Evolutionary conservation across 2,329 filamentous ascomycete species (phyloP).

Genomic region (Pseudomassariella vexata): DNA sequence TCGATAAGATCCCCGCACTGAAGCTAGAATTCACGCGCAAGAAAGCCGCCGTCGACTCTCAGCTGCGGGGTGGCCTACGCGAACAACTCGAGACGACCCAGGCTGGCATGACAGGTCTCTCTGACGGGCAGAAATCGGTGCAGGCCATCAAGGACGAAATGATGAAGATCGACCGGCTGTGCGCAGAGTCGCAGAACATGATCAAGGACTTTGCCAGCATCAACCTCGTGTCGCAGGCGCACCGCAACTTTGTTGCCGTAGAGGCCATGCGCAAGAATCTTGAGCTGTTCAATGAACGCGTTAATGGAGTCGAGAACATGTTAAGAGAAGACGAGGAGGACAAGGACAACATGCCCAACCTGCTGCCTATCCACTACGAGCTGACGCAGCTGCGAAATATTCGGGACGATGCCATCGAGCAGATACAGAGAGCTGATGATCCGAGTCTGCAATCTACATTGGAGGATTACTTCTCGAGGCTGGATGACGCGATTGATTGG

Average conservation of each 20-base stretch:
- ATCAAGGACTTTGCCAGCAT: constrained; percentile 94
- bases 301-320: constrained; percentile 71
- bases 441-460: constrained; percentile 72
- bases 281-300: constrained; percentile 75
- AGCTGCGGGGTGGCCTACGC: constrained; percentile 80
- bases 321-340: constrained; percentile 80
- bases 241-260: constrained; percentile 92
- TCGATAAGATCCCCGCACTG: constrained; percentile 88
- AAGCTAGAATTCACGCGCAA: constrained; percentile 93
- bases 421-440: constrained; percentile 77
- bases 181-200: constrained; percentile 95
- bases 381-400: constrained; percentile 90
- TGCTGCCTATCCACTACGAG: constrained; percentile 85
- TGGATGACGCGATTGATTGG: constrained; percentile 86
- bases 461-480: constrained; percentile 79
- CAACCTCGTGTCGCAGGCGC: constrained; percentile 86
- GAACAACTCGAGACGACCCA: constrained; percentile 95
- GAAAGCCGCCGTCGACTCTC: constrained; percentile 84
- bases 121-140: constrained; percentile 86
- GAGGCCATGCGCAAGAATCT: constrained; percentile 90
- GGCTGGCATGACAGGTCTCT: constrained; percentile 82
- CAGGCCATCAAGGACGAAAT: constrained; percentile 96
- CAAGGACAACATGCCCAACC: constrained; percentile 83
- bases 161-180: constrained; percentile 96
- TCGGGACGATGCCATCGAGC: constrained; percentile 91